phyloP scores from a whole-genome alignment of 140 eudicot species.

The Anethum foeniculum region DNA sequence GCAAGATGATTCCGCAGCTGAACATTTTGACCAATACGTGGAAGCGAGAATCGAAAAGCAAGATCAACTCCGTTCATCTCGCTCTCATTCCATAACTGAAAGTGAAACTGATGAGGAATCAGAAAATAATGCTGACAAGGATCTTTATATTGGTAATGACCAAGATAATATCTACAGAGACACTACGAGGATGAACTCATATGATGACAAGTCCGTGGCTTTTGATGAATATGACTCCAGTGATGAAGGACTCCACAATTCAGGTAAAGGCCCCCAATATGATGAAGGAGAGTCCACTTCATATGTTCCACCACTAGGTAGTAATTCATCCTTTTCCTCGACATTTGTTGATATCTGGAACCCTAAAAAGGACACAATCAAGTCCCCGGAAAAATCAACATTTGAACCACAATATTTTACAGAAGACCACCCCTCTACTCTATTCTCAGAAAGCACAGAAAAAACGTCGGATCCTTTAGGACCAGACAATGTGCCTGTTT shows the following conservation, averaged over 20 bases:
- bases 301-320: slow-evolving; percentile 32
- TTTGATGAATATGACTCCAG: slow-evolving; percentile 46
- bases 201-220: slow-evolving; percentile 22
- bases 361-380: slow-evolving; percentile 19
- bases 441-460: slow-evolving; percentile 19
- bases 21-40: slow-evolving; percentile 24
- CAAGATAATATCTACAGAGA: slow-evolving; percentile 28
- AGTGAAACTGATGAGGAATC: slow-evolving; percentile 22
- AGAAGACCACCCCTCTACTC: slow-evolving; percentile 8
- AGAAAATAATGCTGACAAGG: slow-evolving; percentile 23
- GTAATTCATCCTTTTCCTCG: slow-evolving; percentile 22
- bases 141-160: slow-evolving; percentile 18
- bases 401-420: neutral
- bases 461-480: slow-evolving; percentile 24
- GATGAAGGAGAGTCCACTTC: slow-evolving; percentile 38
- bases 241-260: slow-evolving; percentile 22
- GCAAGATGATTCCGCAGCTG: slow-evolving; percentile 21
- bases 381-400: slow-evolving; percentile 20
- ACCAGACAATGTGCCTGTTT: slow-evolving; percentile 18
- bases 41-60: slow-evolving; percentile 29
- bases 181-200: slow-evolving; percentile 11
- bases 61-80: slow-evolving; percentile 24
- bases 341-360: slow-evolving; percentile 18
- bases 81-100: slow-evolving; percentile 27
- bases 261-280: slow-evolving; percentile 26